Evolutionary conservation across 257 asterid genomes (phyloP), one percentile per base, ranked within the genome.

Genomic region (Fraxinus americana): DNA sequence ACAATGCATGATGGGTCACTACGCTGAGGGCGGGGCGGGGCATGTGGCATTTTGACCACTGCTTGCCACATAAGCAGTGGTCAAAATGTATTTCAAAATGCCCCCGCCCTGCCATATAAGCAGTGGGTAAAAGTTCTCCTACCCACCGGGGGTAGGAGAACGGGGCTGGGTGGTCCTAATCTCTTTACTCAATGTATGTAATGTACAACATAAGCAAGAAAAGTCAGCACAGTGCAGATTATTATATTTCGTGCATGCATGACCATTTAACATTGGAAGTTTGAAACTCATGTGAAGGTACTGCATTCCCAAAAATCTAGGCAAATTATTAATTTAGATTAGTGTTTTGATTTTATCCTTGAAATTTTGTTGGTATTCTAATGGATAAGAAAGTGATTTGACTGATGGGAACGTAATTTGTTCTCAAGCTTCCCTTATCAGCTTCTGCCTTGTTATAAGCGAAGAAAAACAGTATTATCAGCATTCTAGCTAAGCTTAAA

Each of bases 231-330:
- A 63, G 25, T 74, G 35, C 67, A 39, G 52, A 73, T 73, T 73
- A 52, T 76, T 76, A 76, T 84, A 71, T 72, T 81, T 74, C 76
- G 75, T 89, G 59, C 77, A 72, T 27, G 77, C 38, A 69, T 34
- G 76, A 57, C 77, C 43, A 59, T 39, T 34, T 61, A 13, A 38
- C 81, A 73, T 82, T 80, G 86, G 85, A 74, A 86, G 73, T 82
- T 74, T 70, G 75, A 67, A 69, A 77, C 77, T 85, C 94, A 88
- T 84, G 91, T 90, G 91, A 80, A 65, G 71, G 68, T 72, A 34
- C 77, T 74, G 70, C 72, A 41, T 68, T 78, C 66, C 29, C 77
- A 85, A 71, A 76, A 73, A 75, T 72, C 86, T 48, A 74, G 74
- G 82, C 36, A 79, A 75, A 59, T 57, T 57, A n/a, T 79, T 81